Evolutionary conservation across 192 early-diverging fungal genomes (phyloP).

Genomic region (Anaeromyces robustus): DNA sequence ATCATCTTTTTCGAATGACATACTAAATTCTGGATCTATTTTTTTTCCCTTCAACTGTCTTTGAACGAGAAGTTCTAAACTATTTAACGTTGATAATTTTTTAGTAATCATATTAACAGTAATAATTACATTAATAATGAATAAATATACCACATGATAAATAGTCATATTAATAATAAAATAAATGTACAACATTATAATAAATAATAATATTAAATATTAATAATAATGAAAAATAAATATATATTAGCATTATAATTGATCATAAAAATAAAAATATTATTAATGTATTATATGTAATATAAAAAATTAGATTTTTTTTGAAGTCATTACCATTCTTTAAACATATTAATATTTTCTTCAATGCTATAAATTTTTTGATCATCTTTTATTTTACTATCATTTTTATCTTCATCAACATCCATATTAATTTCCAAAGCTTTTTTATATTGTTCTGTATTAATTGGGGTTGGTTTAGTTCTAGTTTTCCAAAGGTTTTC

Average conservation of each 20-base stretch:
- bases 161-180: too few species aligned
- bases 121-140: too few species aligned
- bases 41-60: conserved; percentile 20
- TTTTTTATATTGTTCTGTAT: conserved; percentile 18
- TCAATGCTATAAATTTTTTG: conserved; percentile 53
- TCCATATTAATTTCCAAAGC: not conserved
- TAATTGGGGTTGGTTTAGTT: conserved; percentile 47
- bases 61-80: conserved; percentile 31
- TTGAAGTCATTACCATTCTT: conserved; percentile 44
- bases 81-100: too few species aligned
- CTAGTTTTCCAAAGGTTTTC: conserved; percentile 78
- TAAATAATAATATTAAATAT: too few species aligned
- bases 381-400: conserved; percentile 29
- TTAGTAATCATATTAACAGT: too few species aligned
- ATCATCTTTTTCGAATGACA: conserved; percentile 96
- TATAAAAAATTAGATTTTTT: not conserved
- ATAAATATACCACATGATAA: too few species aligned
- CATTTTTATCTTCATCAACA: conserved; percentile 4
- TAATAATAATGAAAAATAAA: too few species aligned
- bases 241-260: too few species aligned
- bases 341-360: conserved; percentile 57
- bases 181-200: too few species aligned
- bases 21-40: conserved; percentile 25
- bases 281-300: not conserved
- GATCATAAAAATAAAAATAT: not conserved